phyloP scores from a whole-genome alignment of 2,329 filamentous ascomycete species.

The Botrytis elliptica region DNA sequence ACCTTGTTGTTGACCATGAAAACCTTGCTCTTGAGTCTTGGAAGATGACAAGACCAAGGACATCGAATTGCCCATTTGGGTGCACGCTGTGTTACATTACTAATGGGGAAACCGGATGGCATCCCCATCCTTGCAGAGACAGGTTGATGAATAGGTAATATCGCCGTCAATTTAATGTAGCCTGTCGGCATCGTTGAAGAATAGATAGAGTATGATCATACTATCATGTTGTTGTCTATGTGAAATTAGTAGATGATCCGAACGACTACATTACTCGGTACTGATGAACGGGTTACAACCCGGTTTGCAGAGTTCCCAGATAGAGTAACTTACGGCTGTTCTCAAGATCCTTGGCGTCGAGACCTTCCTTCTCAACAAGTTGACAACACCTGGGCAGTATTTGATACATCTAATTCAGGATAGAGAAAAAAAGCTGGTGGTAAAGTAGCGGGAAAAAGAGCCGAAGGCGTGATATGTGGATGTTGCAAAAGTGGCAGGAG shows the following conservation, averaged over 20 bases:
- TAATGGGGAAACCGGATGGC: background rate
- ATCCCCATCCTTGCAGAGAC: background rate
- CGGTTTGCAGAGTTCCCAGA: background rate
- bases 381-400: background rate
- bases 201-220: background rate
- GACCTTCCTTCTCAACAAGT: background rate
- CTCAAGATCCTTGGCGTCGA: background rate
- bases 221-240: background rate
- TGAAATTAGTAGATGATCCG: conserved; percentile 8
- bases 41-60: background rate
- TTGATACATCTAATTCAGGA: background rate
- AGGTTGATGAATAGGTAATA: conserved; percentile 5
- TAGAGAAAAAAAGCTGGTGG: background rate
- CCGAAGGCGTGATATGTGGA: background rate
- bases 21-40: conserved; percentile 6
- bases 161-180: background rate
- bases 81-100: background rate
- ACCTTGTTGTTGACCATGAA: background rate
- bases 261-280: conserved; percentile 8
- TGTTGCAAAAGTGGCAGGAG: conserved; percentile 8
- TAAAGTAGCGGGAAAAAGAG: conserved; percentile 5
- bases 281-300: background rate
- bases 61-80: background rate
- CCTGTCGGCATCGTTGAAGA: conserved; percentile 6
- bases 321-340: conserved; percentile 7